These are phyloP conservation scores for Rhodotorula sp. DNA, from an alignment of 1,284 basidiomycete genomes.

Conservation along the genomic window DNA sequence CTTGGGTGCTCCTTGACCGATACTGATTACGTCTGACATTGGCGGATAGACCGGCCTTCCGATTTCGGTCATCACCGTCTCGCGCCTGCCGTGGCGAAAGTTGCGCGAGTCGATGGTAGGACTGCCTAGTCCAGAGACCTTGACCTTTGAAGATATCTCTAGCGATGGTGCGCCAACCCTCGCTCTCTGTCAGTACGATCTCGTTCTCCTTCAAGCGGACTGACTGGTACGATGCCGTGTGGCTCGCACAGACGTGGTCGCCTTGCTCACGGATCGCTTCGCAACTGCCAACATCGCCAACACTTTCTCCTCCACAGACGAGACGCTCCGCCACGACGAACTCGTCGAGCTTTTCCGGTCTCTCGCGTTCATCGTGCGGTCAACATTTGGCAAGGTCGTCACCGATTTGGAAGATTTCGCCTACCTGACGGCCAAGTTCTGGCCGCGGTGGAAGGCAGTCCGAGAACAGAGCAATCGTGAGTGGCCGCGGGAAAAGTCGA, in stretches of 20 bases:
- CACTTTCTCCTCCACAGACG: not conserved
- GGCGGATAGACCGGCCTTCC: slow-evolving; percentile 16
- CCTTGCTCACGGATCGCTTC: slow-evolving; percentile 3
- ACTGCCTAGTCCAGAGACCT: slow-evolving; percentile 13
- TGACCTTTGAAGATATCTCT: slow-evolving; percentile 3
- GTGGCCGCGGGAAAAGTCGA: not conserved
- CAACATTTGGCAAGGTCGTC: slow-evolving; percentile 12
- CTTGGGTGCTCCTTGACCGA: too few species aligned
- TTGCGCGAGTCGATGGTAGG: slow-evolving; percentile 37
- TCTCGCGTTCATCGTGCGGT: slow-evolving; percentile 24
- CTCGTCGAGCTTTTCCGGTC: slow-evolving; percentile 30
- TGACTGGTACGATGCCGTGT: not conserved
- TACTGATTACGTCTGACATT: not conserved
- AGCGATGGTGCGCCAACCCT: not conserved
- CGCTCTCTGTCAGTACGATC: too few species aligned
- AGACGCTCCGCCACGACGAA: slow-evolving; percentile 20
- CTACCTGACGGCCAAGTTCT: slow-evolving; percentile 27
- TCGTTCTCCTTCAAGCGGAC: not conserved
- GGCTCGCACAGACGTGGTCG: slow-evolving; percentile 7
- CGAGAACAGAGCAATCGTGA: slow-evolving; percentile 26
- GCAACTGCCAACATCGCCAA: slow-evolving; percentile 4
- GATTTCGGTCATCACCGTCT: slow-evolving; percentile 29
- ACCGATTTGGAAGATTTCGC: slow-evolving; percentile 26
- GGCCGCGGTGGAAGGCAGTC: slow-evolving; percentile 24
- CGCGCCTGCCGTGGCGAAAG: slow-evolving; percentile 25